Conservation (phyloP, 139 green algal species). For the Coelastrella sp. region DNA sequence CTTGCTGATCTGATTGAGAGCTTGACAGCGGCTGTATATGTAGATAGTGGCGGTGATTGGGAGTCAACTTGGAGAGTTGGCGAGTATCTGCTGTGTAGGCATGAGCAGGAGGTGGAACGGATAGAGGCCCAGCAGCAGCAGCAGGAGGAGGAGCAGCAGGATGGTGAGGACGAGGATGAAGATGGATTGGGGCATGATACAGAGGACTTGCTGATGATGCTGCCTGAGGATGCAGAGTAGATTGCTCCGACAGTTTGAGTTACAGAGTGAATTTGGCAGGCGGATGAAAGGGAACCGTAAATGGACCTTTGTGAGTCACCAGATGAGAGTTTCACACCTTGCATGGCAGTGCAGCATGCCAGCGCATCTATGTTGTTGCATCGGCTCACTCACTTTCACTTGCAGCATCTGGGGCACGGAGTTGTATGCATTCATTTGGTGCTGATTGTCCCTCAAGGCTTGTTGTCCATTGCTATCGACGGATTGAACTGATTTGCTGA, state of each 20-base stretch:
- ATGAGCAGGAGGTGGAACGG: background rate
- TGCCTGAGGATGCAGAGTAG: background rate
- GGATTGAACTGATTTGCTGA: no score
- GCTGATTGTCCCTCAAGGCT: no score
- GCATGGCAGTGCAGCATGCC: no score
- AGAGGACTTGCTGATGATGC: background rate
- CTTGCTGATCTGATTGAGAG: conserved; percentile 45
- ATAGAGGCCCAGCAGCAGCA: background rate
- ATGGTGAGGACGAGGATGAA: background rate
- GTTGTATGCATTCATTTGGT: no score
- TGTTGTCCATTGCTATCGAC: no score
- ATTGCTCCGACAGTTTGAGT: background rate
- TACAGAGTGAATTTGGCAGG: no score
- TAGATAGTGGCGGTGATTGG: conserved; percentile 46
- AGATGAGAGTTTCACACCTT: no score
- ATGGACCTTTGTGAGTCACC: no score
- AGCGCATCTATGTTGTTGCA: no score
- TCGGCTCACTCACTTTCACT: no score
- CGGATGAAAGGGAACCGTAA: no score
- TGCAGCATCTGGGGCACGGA: no score
- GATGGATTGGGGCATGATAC: background rate
- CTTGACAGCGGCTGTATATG: conserved; percentile 26
- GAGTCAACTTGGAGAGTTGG: conserved; percentile 7
- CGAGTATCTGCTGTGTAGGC: conserved; percentile 24
- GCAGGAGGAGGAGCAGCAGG: background rate